Evolutionary conservation across 139 green algal genomes (phyloP).

Genomic region (Tetraselmis chui): DNA sequence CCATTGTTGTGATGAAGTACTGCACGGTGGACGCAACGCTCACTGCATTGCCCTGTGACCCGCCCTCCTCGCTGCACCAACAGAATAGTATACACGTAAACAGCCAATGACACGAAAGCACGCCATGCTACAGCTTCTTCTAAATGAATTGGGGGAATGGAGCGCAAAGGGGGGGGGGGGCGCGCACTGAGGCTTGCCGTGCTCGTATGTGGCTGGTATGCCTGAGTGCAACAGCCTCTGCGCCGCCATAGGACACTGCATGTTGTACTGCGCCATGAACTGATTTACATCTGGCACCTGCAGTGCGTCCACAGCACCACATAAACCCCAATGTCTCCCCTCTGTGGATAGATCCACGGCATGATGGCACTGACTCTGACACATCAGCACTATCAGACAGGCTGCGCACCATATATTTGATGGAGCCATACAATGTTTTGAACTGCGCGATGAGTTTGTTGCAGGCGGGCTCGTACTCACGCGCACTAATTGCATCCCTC

Average conservation of each 20-base stretch:
- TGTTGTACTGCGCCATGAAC: conserved; percentile 87
- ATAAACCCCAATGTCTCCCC: too few species aligned
- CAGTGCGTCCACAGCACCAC: too few species aligned
- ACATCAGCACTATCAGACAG: too few species aligned
- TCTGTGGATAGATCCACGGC: too few species aligned
- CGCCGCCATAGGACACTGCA: conserved; percentile 89
- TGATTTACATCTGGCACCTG: conserved; percentile 80
- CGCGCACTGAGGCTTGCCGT: conserved; percentile 26
- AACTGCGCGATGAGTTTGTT: conserved; percentile 87
- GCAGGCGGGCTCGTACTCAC: conserved; percentile 80
- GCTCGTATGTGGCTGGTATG: conserved; percentile 81
- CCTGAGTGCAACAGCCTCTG: conserved; percentile 69
- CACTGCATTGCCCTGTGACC: conserved; percentile 13
- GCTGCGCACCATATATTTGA: conserved; percentile 56
- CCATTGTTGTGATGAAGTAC: conserved; percentile 93
- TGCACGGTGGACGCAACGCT: conserved; percentile 77
- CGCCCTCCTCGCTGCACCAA: neutral
- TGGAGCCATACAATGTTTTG: conserved; percentile 69
- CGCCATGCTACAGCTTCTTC: too few species aligned
- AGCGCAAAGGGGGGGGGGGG: too few species aligned
- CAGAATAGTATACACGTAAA: too few species aligned
- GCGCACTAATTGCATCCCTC: conserved; percentile 60
- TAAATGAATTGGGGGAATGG: too few species aligned
- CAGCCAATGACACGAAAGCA: too few species aligned
- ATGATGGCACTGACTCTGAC: too few species aligned